Conservation (phyloP, 73 alveolate genomes). For the Blepharisma stoltei region DNA sequence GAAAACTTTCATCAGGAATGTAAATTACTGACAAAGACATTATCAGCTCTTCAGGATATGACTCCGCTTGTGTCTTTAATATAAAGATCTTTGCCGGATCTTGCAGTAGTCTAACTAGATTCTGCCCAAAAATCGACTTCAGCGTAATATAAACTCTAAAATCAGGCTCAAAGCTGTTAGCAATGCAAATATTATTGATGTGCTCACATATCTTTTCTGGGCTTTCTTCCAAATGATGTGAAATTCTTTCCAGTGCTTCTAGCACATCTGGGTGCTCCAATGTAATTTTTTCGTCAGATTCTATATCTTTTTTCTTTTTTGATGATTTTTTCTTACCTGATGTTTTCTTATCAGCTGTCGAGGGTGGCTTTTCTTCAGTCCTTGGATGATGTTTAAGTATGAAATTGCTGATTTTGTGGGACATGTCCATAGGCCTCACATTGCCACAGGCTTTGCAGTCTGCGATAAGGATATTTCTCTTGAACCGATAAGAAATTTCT, state of each 20-base stretch:
- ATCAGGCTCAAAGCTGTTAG: conserved; percentile 34
- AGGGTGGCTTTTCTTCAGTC: neutral
- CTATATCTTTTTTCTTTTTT: too few species aligned
- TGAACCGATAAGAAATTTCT: conserved; percentile 39
- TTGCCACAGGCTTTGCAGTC: conserved; percentile 80
- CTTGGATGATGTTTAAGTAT: conserved; percentile 56
- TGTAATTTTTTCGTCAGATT: too few species aligned
- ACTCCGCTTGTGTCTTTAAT: conserved; percentile 29
- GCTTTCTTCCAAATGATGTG: too few species aligned
- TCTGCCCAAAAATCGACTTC: conserved; percentile 41
- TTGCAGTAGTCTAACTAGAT: conserved; percentile 35
- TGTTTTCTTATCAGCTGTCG: too few species aligned
- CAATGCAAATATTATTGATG: too few species aligned
- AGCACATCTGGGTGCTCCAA: too few species aligned
- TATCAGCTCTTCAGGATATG: conserved; percentile 38
- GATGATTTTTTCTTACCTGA: too few species aligned
- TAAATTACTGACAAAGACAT: conserved; percentile 38
- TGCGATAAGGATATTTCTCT: conserved; percentile 51
- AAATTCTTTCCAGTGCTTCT: too few species aligned
- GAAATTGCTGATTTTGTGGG: conserved; percentile 64
- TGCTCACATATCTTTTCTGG: too few species aligned
- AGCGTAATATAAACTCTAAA: conserved; percentile 45
- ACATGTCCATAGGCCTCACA: conserved; percentile 54
- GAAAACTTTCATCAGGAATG: conserved; percentile 32
- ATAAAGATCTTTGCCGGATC: conserved; percentile 31